Evolutionary conservation across 345 rosid species (phyloP), one percentile per base, ranked within the genome.

Genomic region (Adansonia digitata): DNA sequence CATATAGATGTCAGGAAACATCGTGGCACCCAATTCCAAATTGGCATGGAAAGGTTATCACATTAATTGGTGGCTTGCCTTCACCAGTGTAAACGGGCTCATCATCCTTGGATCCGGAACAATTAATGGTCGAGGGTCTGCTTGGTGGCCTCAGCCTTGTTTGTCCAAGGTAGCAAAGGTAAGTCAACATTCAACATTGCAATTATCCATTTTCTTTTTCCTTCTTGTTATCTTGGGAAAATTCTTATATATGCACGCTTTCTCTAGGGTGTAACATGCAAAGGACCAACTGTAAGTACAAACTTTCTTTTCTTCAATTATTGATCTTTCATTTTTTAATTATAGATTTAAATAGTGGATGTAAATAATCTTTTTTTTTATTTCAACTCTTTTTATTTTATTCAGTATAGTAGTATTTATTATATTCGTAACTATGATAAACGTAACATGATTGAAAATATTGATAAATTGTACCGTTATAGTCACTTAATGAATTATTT

Each of bases 1-100:
- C 13, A n/a, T 20, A 71, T 20, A 71, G 74, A n/a, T 71, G 13
- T 71, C 46, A 52, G 74, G 74, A 53, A 52, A 71, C 62, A 34
- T 71, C 22, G 74, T 71, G 7, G 62, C 74, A 34, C 62, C 74
- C 43, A 34, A 34, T 51, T 52, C 62, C 61, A 71, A 71, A 71
- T 18, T 35, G 46, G 61, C 57, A 51, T 71, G 59, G 61, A 6
- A 35, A 51, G 74, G 74, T 29, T 71, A 7, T 22, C 48, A 51
- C 74, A 35, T 71, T 6, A 52, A 71, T 2, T 34, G 13, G 26
- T 77, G 83, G 51, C 35, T 56, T n/a, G 81, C 77, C 5, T 24
- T 17, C 29, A 46, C 78, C 10, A 39, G 79, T 63, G 83, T 84
- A 15, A 57, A 31, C 14, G 26, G 67, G 4, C 67, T 62, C 18